These are phyloP conservation scores for Trichosporon sp. DNA, from an alignment of 1,284 basidiomycete genomes.

Conservation along the genomic window DNA sequence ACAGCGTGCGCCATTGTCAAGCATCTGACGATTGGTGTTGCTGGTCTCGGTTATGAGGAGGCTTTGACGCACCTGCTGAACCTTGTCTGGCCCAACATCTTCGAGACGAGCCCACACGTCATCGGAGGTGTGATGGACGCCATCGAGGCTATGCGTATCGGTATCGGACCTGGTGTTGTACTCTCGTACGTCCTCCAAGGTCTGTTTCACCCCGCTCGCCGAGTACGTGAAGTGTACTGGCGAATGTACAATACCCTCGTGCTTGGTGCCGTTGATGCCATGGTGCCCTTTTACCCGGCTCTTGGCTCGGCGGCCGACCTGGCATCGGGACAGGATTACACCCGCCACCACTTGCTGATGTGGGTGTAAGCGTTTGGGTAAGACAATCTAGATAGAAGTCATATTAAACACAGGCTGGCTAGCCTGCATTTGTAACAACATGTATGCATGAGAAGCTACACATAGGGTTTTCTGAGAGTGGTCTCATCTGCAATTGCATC, in stretches of 20 bases:
- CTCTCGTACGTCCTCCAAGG: constrained; percentile 76
- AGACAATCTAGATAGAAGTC: neutral
- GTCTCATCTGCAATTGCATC: too few relatives aligned
- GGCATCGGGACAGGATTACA: constrained; percentile 67
- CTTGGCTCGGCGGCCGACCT: constrained; percentile 78
- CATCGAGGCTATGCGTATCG: constrained; percentile 92
- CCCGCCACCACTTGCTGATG: constrained; percentile 69
- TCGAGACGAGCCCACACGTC: constrained; percentile 96
- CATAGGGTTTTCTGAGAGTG: too few relatives aligned
- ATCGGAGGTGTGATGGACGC: constrained; percentile 96
- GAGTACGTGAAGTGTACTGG: constrained; percentile 95
- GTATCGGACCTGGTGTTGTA: constrained; percentile 86
- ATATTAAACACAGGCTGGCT: neutral
- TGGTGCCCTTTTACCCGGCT: constrained; percentile 94
- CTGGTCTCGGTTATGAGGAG: constrained; percentile 95
- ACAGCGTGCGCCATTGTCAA: constrained; percentile 99
- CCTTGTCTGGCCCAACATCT: constrained; percentile 98
- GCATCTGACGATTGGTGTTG: constrained; percentile 93
- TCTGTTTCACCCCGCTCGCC: constrained; percentile 89
- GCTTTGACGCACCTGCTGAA: constrained; percentile 97
- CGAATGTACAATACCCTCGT: constrained; percentile 81
- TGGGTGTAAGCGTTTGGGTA: constrained; percentile 29
- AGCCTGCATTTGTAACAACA: constrained; percentile 2
- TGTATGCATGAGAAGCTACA: neutral
- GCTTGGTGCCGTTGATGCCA: constrained; percentile 77